Percentiles rank a stretch among this genome's conserved stretches.
These are phyloP conservation scores for Raffaelea albimanens DNA, from an alignment of 2,329 filamentous ascomycete genomes.

Conservation along the genomic window DNA sequence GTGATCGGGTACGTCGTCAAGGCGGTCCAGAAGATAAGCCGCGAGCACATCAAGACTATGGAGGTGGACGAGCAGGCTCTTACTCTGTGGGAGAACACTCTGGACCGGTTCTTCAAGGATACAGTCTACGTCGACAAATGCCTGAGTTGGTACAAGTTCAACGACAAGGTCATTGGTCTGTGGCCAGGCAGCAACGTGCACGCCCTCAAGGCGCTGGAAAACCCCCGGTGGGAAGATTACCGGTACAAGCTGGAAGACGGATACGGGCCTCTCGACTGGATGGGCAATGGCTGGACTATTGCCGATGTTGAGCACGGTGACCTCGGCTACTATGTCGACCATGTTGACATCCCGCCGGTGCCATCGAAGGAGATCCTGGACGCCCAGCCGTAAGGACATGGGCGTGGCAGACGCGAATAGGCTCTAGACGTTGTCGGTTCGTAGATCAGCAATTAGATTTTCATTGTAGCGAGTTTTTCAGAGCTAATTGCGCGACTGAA, in stretches of 20 bases:
- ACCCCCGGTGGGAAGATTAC: conserved; percentile 40
- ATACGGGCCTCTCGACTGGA: conserved; percentile 10
- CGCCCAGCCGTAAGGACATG: background rate
- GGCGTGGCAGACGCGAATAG: too few relatives aligned
- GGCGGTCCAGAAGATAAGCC: conserved; percentile 37
- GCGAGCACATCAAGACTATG: conserved; percentile 35
- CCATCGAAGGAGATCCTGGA: background rate
- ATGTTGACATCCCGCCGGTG: background rate
- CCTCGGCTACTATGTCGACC: conserved; percentile 1
- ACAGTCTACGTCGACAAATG: conserved; percentile 38
- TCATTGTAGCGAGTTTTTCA: too few relatives aligned
- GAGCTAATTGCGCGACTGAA: too few relatives aligned
- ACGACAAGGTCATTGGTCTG: conserved; percentile 30
- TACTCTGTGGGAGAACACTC: conserved; percentile 38
- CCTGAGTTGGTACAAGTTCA: conserved; percentile 41
- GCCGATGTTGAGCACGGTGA: background rate
- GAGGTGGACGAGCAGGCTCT: conserved; percentile 33
- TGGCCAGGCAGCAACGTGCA: conserved; percentile 40
- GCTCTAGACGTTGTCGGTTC: too few relatives aligned
- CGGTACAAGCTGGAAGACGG: conserved; percentile 32
- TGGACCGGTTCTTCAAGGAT: conserved; percentile 38
- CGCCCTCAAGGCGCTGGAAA: conserved; percentile 41
- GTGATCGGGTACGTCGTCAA: conserved; percentile 40
- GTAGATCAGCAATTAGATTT: too few relatives aligned
- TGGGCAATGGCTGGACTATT: conserved; percentile 8